Evolutionary conservation across 1,284 basidiomycete genomes (phyloP).

Genomic region (Afroboletus lepidellus): DNA sequence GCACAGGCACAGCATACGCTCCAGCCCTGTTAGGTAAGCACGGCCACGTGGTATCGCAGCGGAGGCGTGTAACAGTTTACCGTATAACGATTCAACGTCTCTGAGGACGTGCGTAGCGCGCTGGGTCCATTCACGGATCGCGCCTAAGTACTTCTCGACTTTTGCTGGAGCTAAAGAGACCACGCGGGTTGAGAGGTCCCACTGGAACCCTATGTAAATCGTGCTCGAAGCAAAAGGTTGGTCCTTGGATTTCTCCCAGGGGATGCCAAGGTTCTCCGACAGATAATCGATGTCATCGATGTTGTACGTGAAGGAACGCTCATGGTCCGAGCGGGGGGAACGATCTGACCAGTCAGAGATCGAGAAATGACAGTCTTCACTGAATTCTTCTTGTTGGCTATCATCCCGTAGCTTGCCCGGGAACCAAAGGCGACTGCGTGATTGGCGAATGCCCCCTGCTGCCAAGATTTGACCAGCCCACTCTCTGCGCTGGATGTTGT

Average conservation of each 20-base stretch:
- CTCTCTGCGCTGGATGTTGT: neutral
- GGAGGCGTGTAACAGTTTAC: constrained; percentile 10
- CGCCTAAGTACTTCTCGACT: neutral
- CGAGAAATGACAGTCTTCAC: neutral
- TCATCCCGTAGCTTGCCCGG: neutral
- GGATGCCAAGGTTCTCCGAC: constrained; percentile 30
- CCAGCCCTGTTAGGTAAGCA: neutral
- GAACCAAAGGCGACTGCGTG: neutral
- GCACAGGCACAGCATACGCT: constrained; percentile 16
- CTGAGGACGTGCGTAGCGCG: neutral
- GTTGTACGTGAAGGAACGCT: neutral
- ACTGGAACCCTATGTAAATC: constrained; percentile 2
- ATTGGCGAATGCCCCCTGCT: neutral
- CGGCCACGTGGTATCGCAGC: neutral
- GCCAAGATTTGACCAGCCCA: neutral
- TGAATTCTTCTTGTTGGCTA: neutral
- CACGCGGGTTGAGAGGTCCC: neutral
- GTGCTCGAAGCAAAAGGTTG: neutral
- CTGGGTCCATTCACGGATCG: neutral
- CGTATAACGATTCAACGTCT: neutral
- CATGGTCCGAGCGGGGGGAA: neutral
- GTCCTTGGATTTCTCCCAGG: constrained; percentile 24
- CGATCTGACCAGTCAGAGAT: neutral
- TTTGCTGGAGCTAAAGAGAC: neutral
- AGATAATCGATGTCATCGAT: constrained; percentile 2